A percentile compares a stretch with the other conserved stretches of the same genome.
Evolutionary conservation across 495 filamentous ascomycete genomes (phyloP).

Genomic region (Durotheca rogersii): DNA sequence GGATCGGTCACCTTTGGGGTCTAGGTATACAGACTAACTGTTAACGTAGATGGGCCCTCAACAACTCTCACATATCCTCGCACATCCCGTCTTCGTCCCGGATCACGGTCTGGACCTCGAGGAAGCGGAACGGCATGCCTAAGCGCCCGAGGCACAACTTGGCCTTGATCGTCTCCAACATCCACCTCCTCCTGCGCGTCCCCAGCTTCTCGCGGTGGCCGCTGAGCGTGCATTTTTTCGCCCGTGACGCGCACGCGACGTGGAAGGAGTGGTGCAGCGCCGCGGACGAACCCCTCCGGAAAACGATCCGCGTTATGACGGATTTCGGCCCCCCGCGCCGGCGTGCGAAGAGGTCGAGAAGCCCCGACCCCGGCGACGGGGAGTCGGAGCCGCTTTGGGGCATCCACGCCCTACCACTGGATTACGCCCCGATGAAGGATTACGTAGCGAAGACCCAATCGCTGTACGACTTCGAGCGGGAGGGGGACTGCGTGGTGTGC

Average conservation of each 20-base stretch:
- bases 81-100: slow-evolving; percentile 65
- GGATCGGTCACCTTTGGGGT: too few relatives aligned
- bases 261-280: slow-evolving; percentile 66
- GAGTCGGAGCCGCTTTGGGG: slow-evolving; percentile 39
- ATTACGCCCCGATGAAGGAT: slow-evolving; percentile 63
- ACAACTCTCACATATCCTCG: slow-evolving; percentile 71
- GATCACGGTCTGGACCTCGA: slow-evolving; percentile 41
- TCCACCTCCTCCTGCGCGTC: slow-evolving; percentile 77
- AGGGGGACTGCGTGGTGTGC: slow-evolving; percentile 67
- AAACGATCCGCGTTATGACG: slow-evolving; percentile 54
- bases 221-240: slow-evolving; percentile 79
- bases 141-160: slow-evolving; percentile 59
- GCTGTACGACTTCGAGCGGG: slow-evolving; percentile 59
- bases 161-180: slow-evolving; percentile 64
- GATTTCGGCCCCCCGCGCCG: slow-evolving; percentile 46
- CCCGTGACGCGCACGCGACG: slow-evolving; percentile 59
- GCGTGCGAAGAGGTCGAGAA: background rate
- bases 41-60: slow-evolving; percentile 80
- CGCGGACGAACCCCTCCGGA: slow-evolving; percentile 48
- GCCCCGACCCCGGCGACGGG: slow-evolving; percentile 4
- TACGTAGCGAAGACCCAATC: slow-evolving; percentile 71
- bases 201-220: slow-evolving; percentile 79
- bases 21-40: too few relatives aligned
- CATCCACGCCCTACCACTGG: slow-evolving; percentile 61
- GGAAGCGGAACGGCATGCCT: slow-evolving; percentile 45